Evolutionary conservation across 2,329 filamentous ascomycete genomes (phyloP), one percentile per base, ranked within the genome.

Genomic region (Aspergillus clavatus): DNA sequence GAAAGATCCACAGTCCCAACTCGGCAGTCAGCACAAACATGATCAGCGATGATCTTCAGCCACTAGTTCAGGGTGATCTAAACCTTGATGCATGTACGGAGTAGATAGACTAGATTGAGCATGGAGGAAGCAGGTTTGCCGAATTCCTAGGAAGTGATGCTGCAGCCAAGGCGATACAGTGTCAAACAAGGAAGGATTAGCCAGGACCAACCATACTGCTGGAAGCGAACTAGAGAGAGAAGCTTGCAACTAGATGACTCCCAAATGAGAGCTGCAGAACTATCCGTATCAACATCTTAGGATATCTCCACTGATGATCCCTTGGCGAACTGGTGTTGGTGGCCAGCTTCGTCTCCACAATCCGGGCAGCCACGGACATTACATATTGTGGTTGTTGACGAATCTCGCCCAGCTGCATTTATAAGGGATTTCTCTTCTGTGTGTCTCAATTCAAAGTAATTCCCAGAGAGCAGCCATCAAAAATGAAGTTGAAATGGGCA

Each of bases 401-500:
- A 18, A 29, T 47, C 11, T 8, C 23, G 4, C 7, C 41, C 11
- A 22, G 23, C 37, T 36, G 37, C 33, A 37, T 47, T 40, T 43
- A 40, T 40, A 31, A 16, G 6, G 3, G 12, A 8, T 31, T 16
- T 3, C n/a, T 16, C 16, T 31, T 14, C 28, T 7, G 6, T 31
- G 6, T 31, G n/a, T n/a, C n/a, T 31, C 10, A 1, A 31, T 2
- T 7, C 28, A 16, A 7, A 7, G 4, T 8, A 1, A 16, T 14
- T 16, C 28, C 16, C n/a, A 8, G n/a, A 31, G n/a, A 14, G 16
- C 19, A 27, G 35, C 22, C 37, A 33, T 47, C 29, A n/a, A 40
- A 8, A 19, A 50, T 50, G 47, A 50, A 47, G 41, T 27, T 45
- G 24, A 43, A 45, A 19, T 52, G 43, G 47, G 38, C 22, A 23